phyloP scores from a whole-genome alignment of 1,284 basidiomycete species.

The Boletus sp. region DNA sequence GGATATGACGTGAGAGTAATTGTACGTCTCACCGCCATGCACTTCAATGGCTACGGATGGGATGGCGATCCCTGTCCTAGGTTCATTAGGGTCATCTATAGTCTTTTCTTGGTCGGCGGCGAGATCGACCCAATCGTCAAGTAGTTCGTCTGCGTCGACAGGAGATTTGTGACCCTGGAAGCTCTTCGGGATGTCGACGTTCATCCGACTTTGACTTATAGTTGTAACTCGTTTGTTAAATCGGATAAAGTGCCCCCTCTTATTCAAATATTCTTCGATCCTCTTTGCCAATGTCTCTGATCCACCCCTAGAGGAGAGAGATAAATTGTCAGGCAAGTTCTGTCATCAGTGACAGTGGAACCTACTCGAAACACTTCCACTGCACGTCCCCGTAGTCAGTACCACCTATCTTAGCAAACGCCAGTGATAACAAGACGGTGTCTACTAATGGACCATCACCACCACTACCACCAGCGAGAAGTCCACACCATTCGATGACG shows the following conservation, averaged over 20 bases:
- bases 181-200: neutral
- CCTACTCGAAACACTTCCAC: slow-evolving; percentile 17
- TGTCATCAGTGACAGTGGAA: neutral
- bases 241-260: neutral
- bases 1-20: slow-evolving; percentile 20
- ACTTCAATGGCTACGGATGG: slow-evolving; percentile 8
- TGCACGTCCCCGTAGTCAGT: neutral
- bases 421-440: neutral
- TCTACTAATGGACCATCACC: neutral
- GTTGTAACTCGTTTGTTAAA: slow-evolving; percentile 11
- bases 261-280: slow-evolving; percentile 10
- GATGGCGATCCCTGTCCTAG: neutral
- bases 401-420: neutral
- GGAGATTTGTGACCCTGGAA: neutral
- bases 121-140: neutral
- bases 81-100: neutral
- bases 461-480: slow-evolving; percentile 6
- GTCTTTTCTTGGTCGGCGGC: neutral
- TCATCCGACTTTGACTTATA: slow-evolving; percentile 1
- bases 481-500: slow-evolving; percentile 23
- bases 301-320: slow-evolving; percentile 10
- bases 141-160: neutral
- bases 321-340: neutral
- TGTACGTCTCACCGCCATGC: neutral
- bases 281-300: slow-evolving; percentile 8